phyloP scores from a whole-genome alignment of 169 alveolate species.

The Amoebophrya sp. region DNA sequence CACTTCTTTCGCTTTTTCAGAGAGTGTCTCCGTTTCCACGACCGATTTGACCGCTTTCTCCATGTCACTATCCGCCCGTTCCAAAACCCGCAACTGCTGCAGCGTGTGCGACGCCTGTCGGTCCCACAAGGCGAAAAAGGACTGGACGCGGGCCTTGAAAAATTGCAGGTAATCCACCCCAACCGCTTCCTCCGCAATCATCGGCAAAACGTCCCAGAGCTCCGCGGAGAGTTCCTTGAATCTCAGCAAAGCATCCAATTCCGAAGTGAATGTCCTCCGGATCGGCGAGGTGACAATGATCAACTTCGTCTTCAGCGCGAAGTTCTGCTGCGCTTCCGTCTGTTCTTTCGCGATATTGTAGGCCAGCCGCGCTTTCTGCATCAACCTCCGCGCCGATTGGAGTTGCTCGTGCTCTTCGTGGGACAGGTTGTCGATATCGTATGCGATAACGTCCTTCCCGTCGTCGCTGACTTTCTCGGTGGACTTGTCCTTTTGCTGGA shows the following conservation, averaged over 20 bases:
- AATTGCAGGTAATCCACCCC: not conserved
- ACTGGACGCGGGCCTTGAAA: not conserved
- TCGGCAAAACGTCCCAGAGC: not conserved
- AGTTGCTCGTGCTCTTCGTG: too few species aligned
- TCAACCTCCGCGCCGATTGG: too few species aligned
- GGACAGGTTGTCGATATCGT: too few species aligned
- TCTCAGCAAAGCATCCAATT: not conserved
- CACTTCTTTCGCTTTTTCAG: not conserved
- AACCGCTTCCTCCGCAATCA: not conserved
- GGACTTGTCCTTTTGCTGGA: too few species aligned
- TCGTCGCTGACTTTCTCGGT: too few species aligned
- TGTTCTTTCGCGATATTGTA: not conserved
- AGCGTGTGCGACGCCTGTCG: not conserved
- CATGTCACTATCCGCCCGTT: not conserved
- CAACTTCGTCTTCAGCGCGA: not conserved
- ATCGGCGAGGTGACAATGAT: not conserved
- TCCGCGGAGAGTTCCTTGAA: not conserved
- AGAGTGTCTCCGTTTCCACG: too few species aligned
- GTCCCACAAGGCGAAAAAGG: not conserved
- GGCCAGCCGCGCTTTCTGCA: not conserved
- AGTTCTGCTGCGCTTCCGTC: not conserved
- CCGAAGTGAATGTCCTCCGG: not conserved
- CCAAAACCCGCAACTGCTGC: not conserved
- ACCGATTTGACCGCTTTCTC: too few species aligned
- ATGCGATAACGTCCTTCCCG: too few species aligned